Evolutionary conservation across 1,284 basidiomycete genomes (phyloP).

Genomic region (Singerocomus inundabilis): DNA sequence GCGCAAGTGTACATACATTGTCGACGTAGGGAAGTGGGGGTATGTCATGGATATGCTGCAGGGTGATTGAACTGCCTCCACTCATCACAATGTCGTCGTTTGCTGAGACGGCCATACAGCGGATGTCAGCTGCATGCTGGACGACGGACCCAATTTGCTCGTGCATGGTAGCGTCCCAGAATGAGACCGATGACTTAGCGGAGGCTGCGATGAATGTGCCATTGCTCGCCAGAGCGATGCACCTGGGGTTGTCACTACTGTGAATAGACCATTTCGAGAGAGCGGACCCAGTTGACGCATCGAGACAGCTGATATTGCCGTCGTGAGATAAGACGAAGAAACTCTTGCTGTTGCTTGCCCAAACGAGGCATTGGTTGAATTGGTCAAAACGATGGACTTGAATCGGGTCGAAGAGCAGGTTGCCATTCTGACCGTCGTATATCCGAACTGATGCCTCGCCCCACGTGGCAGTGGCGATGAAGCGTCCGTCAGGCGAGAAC

Average conservation of each 20-base stretch:
- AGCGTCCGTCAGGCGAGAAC: conserved; percentile 1
- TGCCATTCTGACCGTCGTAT: background rate
- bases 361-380: conserved; percentile 2
- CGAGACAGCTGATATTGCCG: conserved; percentile 1
- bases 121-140: too few relatives aligned
- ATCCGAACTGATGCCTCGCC: too few relatives aligned
- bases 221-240: background rate
- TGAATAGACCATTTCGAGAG: conserved; percentile 3
- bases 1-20: too few relatives aligned
- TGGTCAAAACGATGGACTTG: background rate
- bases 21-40: too few relatives aligned
- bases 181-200: background rate
- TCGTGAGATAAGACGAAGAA: background rate
- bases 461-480: conserved; percentile 3
- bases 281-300: background rate
- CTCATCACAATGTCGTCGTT: too few relatives aligned
- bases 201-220: conserved; percentile 7
- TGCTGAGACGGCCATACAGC: too few relatives aligned
- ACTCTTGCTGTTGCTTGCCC: conserved; percentile 1
- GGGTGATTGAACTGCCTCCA: too few relatives aligned
- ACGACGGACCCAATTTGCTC: background rate
- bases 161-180: conserved; percentile 2
- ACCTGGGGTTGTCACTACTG: background rate
- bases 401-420: background rate
- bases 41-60: too few relatives aligned